Evolutionary conservation across 306 rosid genomes (phyloP).

Genomic region (Trifolium subterraneum): DNA sequence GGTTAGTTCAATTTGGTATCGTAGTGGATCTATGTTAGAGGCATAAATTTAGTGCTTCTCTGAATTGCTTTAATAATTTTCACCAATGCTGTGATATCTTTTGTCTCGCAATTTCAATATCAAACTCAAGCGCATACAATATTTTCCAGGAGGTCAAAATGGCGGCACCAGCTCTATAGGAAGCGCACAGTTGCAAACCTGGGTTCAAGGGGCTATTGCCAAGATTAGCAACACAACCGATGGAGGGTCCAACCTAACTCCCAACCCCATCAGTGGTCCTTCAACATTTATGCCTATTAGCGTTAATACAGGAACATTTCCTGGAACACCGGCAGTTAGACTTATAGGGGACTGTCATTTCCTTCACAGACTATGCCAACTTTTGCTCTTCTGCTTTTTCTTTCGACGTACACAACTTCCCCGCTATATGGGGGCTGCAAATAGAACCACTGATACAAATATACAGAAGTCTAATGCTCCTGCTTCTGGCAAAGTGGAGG

Average conservation of each 20-base stretch:
- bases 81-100: neutral
- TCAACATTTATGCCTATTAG: constrained; percentile 96
- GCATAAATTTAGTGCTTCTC: constrained; percentile 23
- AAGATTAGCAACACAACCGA: constrained; percentile 88
- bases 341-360: constrained; percentile 98
- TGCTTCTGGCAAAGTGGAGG: constrained; percentile 84
- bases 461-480: constrained; percentile 67
- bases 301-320: constrained; percentile 97
- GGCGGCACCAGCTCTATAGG: constrained; percentile 80
- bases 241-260: constrained; percentile 79
- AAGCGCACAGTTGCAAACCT: constrained; percentile 91
- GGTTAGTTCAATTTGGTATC: neutral
- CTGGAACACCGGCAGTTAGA: constrained; percentile 99
- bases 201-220: constrained; percentile 99
- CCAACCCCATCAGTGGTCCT: constrained; percentile 91
- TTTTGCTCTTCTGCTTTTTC: constrained; percentile 96
- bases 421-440: constrained; percentile 67
- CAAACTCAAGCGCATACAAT: constrained; percentile 31
- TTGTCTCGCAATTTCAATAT: constrained; percentile 20
- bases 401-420: constrained; percentile 88
- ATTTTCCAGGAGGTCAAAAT: constrained; percentile 75
- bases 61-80: neutral
- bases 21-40: neutral
- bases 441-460: constrained; percentile 75
- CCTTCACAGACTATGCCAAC: constrained; percentile 96